phyloP scores from a whole-genome alignment of 1,284 basidiomycete species.

The Apiotrichum domesticum region DNA sequence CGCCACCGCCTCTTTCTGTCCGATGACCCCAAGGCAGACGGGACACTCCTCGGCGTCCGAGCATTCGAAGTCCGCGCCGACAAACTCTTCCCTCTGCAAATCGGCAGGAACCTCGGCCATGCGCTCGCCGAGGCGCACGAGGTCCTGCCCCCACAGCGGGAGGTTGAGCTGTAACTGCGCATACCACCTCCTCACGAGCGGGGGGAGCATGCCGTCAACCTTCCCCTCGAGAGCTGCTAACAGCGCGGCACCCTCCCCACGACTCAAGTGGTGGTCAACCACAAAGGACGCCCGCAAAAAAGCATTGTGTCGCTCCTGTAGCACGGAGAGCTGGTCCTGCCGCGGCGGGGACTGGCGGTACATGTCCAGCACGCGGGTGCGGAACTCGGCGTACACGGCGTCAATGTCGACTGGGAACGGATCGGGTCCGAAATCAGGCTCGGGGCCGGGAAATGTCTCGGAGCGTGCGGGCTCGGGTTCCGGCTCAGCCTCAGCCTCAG shows the following conservation, averaged over 20 bases:
- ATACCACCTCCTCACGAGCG: background rate
- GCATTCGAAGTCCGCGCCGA: slow-evolving; percentile 1
- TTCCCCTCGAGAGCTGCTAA: background rate
- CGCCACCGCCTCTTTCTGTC: background rate
- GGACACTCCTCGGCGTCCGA: background rate
- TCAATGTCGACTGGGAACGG: background rate
- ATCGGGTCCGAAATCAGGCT: background rate
- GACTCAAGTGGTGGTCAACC: background rate
- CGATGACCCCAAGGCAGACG: background rate
- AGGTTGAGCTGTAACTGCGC: background rate
- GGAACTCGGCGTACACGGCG: background rate
- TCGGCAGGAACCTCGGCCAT: background rate
- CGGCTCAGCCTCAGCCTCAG: background rate
- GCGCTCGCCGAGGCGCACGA: background rate
- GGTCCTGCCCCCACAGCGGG: background rate
- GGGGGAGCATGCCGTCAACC: background rate
- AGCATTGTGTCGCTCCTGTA: background rate
- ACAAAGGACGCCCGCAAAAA: background rate
- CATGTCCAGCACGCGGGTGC: background rate
- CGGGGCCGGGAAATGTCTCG: background rate
- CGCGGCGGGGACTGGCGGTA: background rate
- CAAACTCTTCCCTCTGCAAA: background rate
- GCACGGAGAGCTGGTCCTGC: background rate
- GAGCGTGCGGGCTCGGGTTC: background rate
- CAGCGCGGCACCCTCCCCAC: background rate